These are phyloP conservation scores for Lentinula sp. DNA, from an alignment of 768 basidiomycete species.

Conservation along the genomic window DNA sequence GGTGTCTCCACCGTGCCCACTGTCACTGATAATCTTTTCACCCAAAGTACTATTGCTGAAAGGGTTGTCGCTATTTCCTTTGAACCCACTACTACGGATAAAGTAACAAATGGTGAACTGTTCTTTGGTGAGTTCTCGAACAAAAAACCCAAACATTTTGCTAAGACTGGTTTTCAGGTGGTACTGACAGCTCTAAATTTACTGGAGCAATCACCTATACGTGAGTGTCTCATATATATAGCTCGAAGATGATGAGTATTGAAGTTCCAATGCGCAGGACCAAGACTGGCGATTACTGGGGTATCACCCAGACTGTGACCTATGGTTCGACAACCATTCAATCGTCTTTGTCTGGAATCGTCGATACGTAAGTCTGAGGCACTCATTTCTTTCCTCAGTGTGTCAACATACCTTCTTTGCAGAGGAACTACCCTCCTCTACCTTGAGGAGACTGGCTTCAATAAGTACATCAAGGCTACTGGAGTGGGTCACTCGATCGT, in stretches of 20 bases:
- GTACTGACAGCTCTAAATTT: constrained; percentile 16
- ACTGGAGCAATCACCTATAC: constrained; percentile 19
- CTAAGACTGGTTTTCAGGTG: constrained; percentile 18
- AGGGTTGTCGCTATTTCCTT: constrained; percentile 47
- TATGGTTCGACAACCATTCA: constrained; percentile 45
- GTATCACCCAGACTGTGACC: constrained; percentile 49
- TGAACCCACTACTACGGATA: constrained; percentile 33
- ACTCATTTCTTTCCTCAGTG: not conserved
- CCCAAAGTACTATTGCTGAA: constrained; percentile 29
- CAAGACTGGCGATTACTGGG: constrained; percentile 44
- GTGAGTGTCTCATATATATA: constrained; percentile 10
- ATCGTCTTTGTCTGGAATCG: constrained; percentile 44
- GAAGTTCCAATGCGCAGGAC: not conserved
- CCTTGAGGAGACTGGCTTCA: constrained; percentile 40
- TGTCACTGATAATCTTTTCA: constrained; percentile 50
- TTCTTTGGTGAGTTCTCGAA: constrained; percentile 33
- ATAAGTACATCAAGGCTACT: constrained; percentile 35
- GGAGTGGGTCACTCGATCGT: constrained; percentile 16
- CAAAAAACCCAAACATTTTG: not conserved
- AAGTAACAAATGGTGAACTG: constrained; percentile 42
- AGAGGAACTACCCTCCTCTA: constrained; percentile 45
- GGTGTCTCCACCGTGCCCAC: constrained; percentile 36
- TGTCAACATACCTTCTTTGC: constrained; percentile 2
- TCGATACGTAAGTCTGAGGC: constrained; percentile 42
- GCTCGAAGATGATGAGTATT: not conserved